Evolutionary conservation across 305 asterid species (phyloP), one percentile per base, ranked within the genome.

Genomic region (Fraxinus baroniana): DNA sequence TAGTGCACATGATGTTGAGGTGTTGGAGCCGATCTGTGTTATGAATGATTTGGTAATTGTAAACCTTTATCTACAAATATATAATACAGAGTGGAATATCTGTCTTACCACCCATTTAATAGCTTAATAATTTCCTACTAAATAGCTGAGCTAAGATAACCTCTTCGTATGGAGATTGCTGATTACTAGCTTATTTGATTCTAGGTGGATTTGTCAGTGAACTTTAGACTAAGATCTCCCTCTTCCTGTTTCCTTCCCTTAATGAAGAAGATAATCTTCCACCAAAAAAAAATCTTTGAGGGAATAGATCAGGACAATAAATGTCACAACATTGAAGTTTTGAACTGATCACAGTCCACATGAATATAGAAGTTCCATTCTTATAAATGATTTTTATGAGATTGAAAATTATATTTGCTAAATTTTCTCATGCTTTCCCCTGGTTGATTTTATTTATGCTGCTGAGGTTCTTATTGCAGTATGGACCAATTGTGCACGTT

Each of bases 401-500:
- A 6, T 36, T 44, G 71, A 81, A 55, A 28, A 37, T 68, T 26
- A 24, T 60, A 60, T 0, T 78, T 55, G 4, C n/a, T 44, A 44
- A 44, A 44, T 10, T 44, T 76, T 33, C 70, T 37, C 68, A 15
- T 33, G 8, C 78, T 79, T 72, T 55, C 2, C 24, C 9, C 24
- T 55, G 64, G 64, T 55, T 55, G 64, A 17, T 55, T 15, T 55
- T 55, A 17, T 55, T 55, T 55, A 79, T 70, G 33, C 26, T 80
- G 24, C 72, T 66, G 74, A 60, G 35, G 78, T 76, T 76, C 76
- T 60, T 85, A 0, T 22, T 82, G 81, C 94, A 96, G 99, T 94
- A 93, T 86, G 99, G 99, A 35, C 90, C 92, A 18, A 87, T 94
- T 81, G 98, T 92, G 83, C 98, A 96, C 76, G 85, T 96, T 87